phyloP scores from a whole-genome alignment of 495 filamentous ascomycete genomes.

The Staphylotrichum longicolle region DNA sequence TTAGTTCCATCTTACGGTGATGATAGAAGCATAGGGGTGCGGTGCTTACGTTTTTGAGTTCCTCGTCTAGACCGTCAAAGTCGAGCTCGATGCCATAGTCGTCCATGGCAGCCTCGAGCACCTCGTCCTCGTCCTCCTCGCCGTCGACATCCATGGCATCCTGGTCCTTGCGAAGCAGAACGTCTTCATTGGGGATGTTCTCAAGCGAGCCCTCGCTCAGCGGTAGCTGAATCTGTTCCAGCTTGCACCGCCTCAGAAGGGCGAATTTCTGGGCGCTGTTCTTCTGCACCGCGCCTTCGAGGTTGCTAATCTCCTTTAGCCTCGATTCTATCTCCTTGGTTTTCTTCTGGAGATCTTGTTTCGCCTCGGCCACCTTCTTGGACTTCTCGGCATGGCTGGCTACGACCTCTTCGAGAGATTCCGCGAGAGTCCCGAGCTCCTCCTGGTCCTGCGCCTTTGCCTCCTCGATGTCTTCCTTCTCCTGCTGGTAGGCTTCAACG shows the following conservation, averaged over 20 bases:
- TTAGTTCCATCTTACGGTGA: constrained; percentile 26
- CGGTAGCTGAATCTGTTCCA: constrained; percentile 88
- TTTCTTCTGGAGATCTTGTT: constrained; percentile 78
- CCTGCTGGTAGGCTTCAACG: constrained; percentile 64
- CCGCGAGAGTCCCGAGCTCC: constrained; percentile 71
- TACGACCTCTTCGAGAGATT: constrained; percentile 66
- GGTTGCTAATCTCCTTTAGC: constrained; percentile 67
- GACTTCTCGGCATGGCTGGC: constrained; percentile 62
- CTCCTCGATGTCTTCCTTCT: constrained; percentile 72
- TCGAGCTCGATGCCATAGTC: constrained; percentile 93
- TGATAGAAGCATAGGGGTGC: background rate
- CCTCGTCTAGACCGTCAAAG: constrained; percentile 82
- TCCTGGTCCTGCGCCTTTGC: constrained; percentile 68
- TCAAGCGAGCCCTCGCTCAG: constrained; percentile 79
- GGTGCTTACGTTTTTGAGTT: constrained; percentile 68
- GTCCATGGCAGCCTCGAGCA: constrained; percentile 55
- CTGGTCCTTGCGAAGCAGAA: constrained; percentile 61
- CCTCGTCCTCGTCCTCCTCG: constrained; percentile 61
- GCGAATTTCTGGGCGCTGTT: constrained; percentile 79
- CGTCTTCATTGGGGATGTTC: constrained; percentile 81
- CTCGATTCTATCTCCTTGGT: constrained; percentile 78
- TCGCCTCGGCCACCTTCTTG: constrained; percentile 76
- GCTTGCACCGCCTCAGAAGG: constrained; percentile 81
- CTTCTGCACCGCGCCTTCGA: constrained; percentile 81
- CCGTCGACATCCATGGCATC: constrained; percentile 87